Evolutionary conservation across 1,139 yeast species (phyloP).

Genomic region (Zhuliangozyma blackwelliae): DNA sequence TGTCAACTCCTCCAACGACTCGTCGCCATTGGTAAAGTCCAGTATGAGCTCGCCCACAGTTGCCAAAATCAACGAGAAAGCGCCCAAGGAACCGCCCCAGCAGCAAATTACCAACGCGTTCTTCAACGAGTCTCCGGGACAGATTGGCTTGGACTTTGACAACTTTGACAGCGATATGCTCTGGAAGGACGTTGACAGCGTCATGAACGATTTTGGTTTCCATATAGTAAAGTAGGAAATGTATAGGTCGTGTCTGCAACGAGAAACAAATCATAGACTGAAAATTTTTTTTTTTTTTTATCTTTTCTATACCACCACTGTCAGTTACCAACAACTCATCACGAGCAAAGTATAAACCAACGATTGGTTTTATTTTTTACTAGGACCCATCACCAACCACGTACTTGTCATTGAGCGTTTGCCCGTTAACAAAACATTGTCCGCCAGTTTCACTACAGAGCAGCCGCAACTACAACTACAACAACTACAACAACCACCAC

Average conservation of each 20-base stretch:
- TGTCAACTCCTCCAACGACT: slow-evolving; percentile 29
- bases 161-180: slow-evolving; percentile 56
- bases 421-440: background rate
- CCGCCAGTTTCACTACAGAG: background rate
- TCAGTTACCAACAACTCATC: slow-evolving; percentile 1
- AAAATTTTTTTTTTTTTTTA: slow-evolving; percentile 3
- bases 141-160: slow-evolving; percentile 30
- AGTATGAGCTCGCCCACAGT: background rate
- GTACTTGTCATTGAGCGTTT: too few species aligned
- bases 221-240: slow-evolving; percentile 32
- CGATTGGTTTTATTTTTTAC: too few species aligned
- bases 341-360: too few species aligned
- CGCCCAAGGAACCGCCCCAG: slow-evolving; percentile 10
- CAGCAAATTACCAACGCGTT: slow-evolving; percentile 6
- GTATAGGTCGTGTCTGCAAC: too few species aligned
- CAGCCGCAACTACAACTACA: too few species aligned
- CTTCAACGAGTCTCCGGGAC: slow-evolving; percentile 29
- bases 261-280: too few species aligned
- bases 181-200: slow-evolving; percentile 87
- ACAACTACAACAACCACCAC: too few species aligned
- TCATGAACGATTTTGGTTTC: slow-evolving; percentile 94
- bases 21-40: slow-evolving; percentile 15
- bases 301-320: background rate
- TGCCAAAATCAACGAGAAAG: background rate
- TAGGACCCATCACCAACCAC: too few species aligned